Evolutionary conservation across 371 early-diverging fungal species (phyloP), one percentile per base, ranked within the genome.

Genomic region (Actinomucor elegans): DNA sequence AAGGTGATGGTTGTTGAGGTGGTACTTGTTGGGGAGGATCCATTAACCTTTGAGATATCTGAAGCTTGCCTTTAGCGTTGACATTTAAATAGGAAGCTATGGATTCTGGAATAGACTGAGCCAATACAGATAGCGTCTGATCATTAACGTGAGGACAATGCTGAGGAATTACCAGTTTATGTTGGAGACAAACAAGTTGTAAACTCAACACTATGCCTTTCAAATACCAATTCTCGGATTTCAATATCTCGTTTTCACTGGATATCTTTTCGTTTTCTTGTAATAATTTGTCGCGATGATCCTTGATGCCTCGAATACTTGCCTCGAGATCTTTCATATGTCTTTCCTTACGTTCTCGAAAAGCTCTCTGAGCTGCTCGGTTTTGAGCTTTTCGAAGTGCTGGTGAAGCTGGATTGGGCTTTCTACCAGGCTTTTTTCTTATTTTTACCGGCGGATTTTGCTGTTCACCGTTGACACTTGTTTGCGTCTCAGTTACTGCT

Each of bases 341-440:
- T 18, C 80, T 62, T 59, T 89, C 87, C 68, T 87, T 88, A 51
- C 90, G 81, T 62, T 90, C 88, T n/a, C 90, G 75, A 57, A 90
- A 90, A 55, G 90, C 90, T 12, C 90, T 69, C 60, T 90, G 91
- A 0, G 91, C 91, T 5, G 88, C 89, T 27, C 91, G 68, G 67
- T 91, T 91, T 64, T 91, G 91, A 8, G 87, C 89, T 45, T 88
- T 90, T 34, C 91, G 79, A 27, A 88, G 70, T 5, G 83, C 81
- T 14, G 83, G 85, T 2, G 83, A 81, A 9, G 83, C 80, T 18
- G 83, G 85, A 46, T 83, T 85, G 12, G 90, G 90, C 70, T 92
- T 92, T 20, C 94, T 70, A 3, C 94, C 94, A 1, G 94, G 90
- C 69, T 90, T 91, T 52, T 85, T 89, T 27, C 69, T 48, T 0